Conservation (phyloP, 179 eudicot species). For the Patellifolia procumbens region DNA sequence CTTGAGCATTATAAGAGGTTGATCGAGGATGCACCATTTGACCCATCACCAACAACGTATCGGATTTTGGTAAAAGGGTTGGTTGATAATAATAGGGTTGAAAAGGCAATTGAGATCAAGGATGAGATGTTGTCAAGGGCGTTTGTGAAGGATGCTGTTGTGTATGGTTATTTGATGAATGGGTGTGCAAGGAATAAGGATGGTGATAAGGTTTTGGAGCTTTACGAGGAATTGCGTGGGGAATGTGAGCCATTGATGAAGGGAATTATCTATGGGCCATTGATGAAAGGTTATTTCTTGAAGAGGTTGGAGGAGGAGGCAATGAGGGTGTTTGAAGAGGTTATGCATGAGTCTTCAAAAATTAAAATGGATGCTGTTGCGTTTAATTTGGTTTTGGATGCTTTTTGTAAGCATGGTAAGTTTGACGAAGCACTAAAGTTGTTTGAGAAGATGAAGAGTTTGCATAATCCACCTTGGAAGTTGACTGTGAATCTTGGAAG, state of each 20-base stretch:
- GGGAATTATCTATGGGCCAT: slow-evolving; percentile 69
- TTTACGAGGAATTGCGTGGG: slow-evolving; percentile 78
- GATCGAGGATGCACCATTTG: slow-evolving; percentile 79
- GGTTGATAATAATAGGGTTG: slow-evolving; percentile 68
- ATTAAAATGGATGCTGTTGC: slow-evolving; percentile 74
- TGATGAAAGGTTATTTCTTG: slow-evolving; percentile 80
- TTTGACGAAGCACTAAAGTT: slow-evolving; percentile 69
- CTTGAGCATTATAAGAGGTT: slow-evolving; percentile 76
- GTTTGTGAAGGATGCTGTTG: slow-evolving; percentile 54
- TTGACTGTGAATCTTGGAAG: slow-evolving; percentile 81
- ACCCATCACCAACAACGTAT: slow-evolving; percentile 70
- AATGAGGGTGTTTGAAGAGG: slow-evolving; percentile 58
- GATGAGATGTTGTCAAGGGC: slow-evolving; percentile 78
- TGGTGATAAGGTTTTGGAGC: slow-evolving; percentile 56
- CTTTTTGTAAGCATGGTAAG: slow-evolving; percentile 74
- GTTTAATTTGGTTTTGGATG: slow-evolving; percentile 68
- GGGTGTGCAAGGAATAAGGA: slow-evolving; percentile 59
- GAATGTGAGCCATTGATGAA: slow-evolving; percentile 55
- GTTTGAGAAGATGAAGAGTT: slow-evolving; percentile 70
- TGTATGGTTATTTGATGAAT: slow-evolving; percentile 70
- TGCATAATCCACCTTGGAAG: slow-evolving; percentile 72
- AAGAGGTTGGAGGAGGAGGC: slow-evolving; percentile 78
- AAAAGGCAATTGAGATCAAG: slow-evolving; percentile 71
- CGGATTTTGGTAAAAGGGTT: slow-evolving; percentile 72
- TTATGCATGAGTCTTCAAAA: slow-evolving; percentile 46